A percentile compares a stretch with the other conserved stretches of the same genome.
phyloP scores from a whole-genome alignment of 2,329 filamentous ascomycete genomes.

The Colletotrichum noveboracense region DNA sequence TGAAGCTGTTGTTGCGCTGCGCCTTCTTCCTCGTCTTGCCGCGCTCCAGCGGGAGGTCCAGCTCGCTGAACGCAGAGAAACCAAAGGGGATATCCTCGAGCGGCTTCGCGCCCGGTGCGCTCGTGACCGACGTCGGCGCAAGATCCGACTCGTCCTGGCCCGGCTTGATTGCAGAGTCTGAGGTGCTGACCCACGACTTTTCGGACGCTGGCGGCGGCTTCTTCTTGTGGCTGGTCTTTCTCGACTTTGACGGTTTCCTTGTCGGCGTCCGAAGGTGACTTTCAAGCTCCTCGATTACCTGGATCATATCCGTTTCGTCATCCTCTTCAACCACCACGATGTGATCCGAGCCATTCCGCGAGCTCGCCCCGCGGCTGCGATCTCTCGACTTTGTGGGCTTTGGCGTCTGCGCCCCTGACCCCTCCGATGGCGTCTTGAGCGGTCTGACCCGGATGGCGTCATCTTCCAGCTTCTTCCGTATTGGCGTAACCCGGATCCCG shows the following conservation, averaged over 20 bases:
- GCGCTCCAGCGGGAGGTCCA: constrained; percentile 57
- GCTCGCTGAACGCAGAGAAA: constrained; percentile 69
- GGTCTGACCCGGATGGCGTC: constrained; percentile 39
- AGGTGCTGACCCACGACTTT: constrained; percentile 30
- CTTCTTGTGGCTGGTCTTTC: constrained; percentile 13
- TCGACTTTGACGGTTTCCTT: constrained; percentile 12
- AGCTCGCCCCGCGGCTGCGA: constrained; percentile 25
- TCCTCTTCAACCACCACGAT: constrained; percentile 30
- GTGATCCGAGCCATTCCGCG: constrained; percentile 27
- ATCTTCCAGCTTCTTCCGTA: constrained; percentile 34
- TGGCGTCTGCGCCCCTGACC: constrained; percentile 24
- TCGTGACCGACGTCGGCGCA: constrained; percentile 42
- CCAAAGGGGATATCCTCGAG: constrained; percentile 68
- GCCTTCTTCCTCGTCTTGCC: constrained; percentile 49
- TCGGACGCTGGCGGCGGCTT: constrained; percentile 21
- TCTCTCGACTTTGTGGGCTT: constrained; percentile 24
- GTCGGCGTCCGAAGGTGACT: constrained; percentile 44
- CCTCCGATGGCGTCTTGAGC: constrained; percentile 1
- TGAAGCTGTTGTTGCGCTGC: constrained; percentile 62
- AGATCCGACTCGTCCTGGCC: constrained; percentile 33
- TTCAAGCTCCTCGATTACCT: constrained; percentile 40
- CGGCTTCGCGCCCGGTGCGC: constrained; percentile 46
- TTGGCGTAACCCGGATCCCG: constrained; percentile 50
- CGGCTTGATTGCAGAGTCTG: constrained; percentile 25
- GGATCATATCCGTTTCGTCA: constrained; percentile 28